A percentile compares a stretch with the other conserved stretches of the same genome.
These are phyloP conservation scores for Ceratonia siliqua DNA, from an alignment of 306 rosid species.

Conservation along the genomic window DNA sequence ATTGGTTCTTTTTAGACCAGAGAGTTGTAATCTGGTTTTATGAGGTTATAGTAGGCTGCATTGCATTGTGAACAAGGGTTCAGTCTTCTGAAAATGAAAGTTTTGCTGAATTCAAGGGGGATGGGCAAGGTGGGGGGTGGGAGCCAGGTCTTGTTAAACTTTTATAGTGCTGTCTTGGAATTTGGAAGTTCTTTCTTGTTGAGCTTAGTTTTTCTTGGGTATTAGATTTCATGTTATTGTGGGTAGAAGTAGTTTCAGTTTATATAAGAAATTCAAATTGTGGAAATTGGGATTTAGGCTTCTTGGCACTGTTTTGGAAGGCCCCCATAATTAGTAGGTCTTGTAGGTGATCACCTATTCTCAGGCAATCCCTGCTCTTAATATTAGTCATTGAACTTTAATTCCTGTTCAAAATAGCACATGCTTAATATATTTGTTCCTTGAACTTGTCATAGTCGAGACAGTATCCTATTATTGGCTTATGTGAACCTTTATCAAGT, in stretches of 20 bases:
- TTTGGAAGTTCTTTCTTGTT: not conserved
- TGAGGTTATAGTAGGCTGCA: not conserved
- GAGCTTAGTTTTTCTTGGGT: too few relatives aligned
- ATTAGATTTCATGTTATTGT: too few relatives aligned
- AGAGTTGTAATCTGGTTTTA: too few relatives aligned
- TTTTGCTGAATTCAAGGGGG: not conserved
- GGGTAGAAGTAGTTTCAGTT: too few relatives aligned
- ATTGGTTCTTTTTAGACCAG: not conserved
- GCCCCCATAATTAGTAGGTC: not conserved
- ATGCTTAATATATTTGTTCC: not conserved
- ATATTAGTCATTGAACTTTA: too few relatives aligned
- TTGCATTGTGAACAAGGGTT: not conserved
- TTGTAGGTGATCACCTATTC: too few relatives aligned
- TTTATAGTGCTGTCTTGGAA: not conserved
- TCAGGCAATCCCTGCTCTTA: too few relatives aligned
- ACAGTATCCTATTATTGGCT: too few relatives aligned
- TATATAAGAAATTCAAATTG: too few relatives aligned
- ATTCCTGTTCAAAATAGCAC: not conserved
- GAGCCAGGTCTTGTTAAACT: too few relatives aligned
- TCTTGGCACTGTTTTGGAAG: slow-evolving; percentile 4
- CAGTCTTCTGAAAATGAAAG: not conserved
- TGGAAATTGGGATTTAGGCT: not conserved
- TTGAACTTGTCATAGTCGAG: not conserved
- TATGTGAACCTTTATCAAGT: not conserved
- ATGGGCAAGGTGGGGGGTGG: too few relatives aligned